Percentiles rank a stretch among this genome's conserved stretches.
These are phyloP conservation scores for Bipolaris victoriae DNA, from an alignment of 2,329 filamentous ascomycete species.

Conservation along the genomic window DNA sequence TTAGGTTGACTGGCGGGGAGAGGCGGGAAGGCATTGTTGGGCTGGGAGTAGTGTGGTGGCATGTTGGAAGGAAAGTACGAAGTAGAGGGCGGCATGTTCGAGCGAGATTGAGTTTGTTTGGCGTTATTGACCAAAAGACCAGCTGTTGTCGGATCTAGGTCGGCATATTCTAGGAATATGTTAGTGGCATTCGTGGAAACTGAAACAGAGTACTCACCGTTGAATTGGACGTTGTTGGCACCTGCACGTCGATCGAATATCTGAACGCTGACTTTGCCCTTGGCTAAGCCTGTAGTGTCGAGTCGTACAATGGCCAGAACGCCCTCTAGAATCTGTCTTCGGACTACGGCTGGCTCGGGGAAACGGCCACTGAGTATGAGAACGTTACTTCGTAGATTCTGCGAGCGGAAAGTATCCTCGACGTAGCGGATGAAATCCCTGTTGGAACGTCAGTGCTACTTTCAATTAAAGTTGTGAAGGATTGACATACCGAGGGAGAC, in stretches of 20 bases:
- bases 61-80: slow-evolving; percentile 38
- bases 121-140: slow-evolving; percentile 80
- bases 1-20: slow-evolving; percentile 50
- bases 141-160: slow-evolving; percentile 77
- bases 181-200: slow-evolving; percentile 25
- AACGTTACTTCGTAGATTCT: slow-evolving; percentile 76
- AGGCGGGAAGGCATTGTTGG: slow-evolving; percentile 47
- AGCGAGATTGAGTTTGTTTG: slow-evolving; percentile 58
- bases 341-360: slow-evolving; percentile 77
- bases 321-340: slow-evolving; percentile 85
- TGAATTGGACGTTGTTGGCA: slow-evolving; percentile 77
- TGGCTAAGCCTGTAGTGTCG: slow-evolving; percentile 70
- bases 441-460: slow-evolving; percentile 5
- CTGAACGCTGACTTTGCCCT: slow-evolving; percentile 78
- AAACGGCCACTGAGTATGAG: slow-evolving; percentile 80
- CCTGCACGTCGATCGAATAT: slow-evolving; percentile 82
- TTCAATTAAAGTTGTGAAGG: not conserved
- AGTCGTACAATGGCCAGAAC: slow-evolving; percentile 85
- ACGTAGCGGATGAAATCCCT: slow-evolving; percentile 83
- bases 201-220: slow-evolving; percentile 55
- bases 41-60: slow-evolving; percentile 43
- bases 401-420: slow-evolving; percentile 73
- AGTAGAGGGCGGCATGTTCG: slow-evolving; percentile 42
- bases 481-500: slow-evolving; percentile 53
- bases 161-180: slow-evolving; percentile 70